Evolutionary conservation across 2,329 filamentous ascomycete genomes (phyloP), one percentile per base, ranked within the genome.

Genomic region (Escovopsis sp.): DNA sequence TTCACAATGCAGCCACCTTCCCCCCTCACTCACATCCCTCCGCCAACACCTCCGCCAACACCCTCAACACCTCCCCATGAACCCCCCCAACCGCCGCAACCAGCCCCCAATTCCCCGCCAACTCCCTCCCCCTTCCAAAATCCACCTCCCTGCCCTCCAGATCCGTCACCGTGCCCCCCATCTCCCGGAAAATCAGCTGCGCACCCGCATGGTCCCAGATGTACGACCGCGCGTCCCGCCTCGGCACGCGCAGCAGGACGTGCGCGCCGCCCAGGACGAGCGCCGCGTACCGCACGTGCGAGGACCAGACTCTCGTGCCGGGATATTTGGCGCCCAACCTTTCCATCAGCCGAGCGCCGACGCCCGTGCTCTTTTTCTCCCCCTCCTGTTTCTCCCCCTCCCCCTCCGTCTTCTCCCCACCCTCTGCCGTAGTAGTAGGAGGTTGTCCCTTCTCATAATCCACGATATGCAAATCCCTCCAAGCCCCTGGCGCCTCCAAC

Each of bases 131-230:
- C 1, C 48, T 51, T 16, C 51, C 50, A 43, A 60, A 60, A 27
- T 61, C 53, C 3, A 59, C 50, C 1, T 41, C 35, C 30, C 42
- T 43, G 7, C 56, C 57, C 14, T 61, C 54, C 35, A 61, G 51
- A 36, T 74, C 70, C 0, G 67, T 71, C 31, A 73, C 56, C 37
- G 53, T 56, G 15, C 70, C 70, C 1, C 70, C 70, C 1, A 65
- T 53, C 50, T 74, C 70, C 37, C 67, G 62, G 37, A 70, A 66
- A 21, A 73, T 53, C 38, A 74, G 53, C 60, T 72, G 70, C 1
- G 68, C 68, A 5, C 69, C 70, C 0, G 69, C 69, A 41, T 74
- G 70, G 41, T 74, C 70, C 70, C 69, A 62, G 27, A 59, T 45
- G 34, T 48, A 55, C 37, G 54, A 52, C 26, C 40, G 41, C 14